Evolutionary conservation across 2,329 filamentous ascomycete genomes (phyloP), one percentile per base, ranked within the genome.

Genomic region (Pseudogymnoascus sp.): DNA sequence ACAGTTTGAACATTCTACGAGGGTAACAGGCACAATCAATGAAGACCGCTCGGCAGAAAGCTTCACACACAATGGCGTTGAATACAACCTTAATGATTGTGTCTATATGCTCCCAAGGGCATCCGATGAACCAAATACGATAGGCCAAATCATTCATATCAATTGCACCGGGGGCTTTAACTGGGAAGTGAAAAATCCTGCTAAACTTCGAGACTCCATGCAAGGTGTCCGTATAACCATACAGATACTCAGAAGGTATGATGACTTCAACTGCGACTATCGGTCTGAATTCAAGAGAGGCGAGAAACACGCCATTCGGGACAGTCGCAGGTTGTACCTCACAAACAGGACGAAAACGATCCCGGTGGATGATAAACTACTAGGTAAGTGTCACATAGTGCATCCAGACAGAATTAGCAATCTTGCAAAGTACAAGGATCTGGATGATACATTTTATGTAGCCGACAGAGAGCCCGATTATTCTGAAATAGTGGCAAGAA

Each of bases 391-490:
- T 31, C 47, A 50, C 9, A 63, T 68, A 2, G 44, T 26, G 31
- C 67, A 65, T 26, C 21, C 39, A 4, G 29, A 61, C 4, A 36
- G 66, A 7, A 64, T 68, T 11, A 54, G 60, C 1, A 59, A 69
- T 47, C 26, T 69, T 1, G 29, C 65, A 4, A 17, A 13, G 8
- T 67, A 62, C 31, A 68, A 66, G 36, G 64, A 66, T 17, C 11
- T 63, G 3, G 10, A 61, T 4, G 63, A 68, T 15, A 63, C 39
- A 7, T 69, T 68, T 13, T 69, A 65, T 63, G 61, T 66, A 0
- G 5, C 61, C 10, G 47, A 63, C 5, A 37, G 61, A 17, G 59
- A 65, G 13, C 15, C 35, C 9, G 41, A 39, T 7, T 63, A 10
- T 40, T 31, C 15, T 2, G 33, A 61, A 6, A 36, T 62, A 17